Evolutionary conservation across 2,329 filamentous ascomycete genomes (phyloP), one percentile per base, ranked within the genome.

Genomic region (Aspergillus pseudotamarii): DNA sequence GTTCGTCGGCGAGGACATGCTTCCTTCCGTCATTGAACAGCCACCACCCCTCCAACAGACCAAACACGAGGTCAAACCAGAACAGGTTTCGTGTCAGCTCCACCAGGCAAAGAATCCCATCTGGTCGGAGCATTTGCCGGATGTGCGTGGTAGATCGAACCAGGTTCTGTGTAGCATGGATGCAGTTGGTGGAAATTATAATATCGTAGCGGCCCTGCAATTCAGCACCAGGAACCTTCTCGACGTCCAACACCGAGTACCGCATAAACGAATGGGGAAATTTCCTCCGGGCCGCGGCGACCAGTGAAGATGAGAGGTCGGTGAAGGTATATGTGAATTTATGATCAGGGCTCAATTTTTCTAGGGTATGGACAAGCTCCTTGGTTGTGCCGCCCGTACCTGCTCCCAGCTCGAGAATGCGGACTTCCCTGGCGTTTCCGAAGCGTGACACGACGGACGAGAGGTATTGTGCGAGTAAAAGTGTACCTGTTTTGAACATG

Each of bases 31-130:
- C 75, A 0, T 73, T 65, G 48, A 75, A 76, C 0, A 72, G 60
- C 76, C 76, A 79, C 76, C 76, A 79, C 4, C 75, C 76, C n/a
- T 77, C 73, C 0, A 79, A 60, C 1, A 77, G 57, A 2, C 77
- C 76, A 30, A 75, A 72, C 1, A 77, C 69, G 9, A 77, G 57
- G 60, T 78, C 76, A 9, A 72, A 63, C 71, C 72, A 78, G 64
- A 56, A 69, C 11, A 77, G 43, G 9, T 63, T 67, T 11, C 58
- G 55, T 0, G 75, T 78, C 2, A 77, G 34, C 50, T 79, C 76
- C 2, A 74, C 26, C 0, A 78, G 60, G 12, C 58, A 64, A 3
- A 76, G 19, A 6, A 71, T 26, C 0, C 77, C 76, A 36, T 74
- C 68, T 0, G 68, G 58, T 0, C 68, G 66, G 6, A 78, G 57